Base-by-base conservation (phyloP, 2,329 filamentous ascomycete genomes). In the Neofusicoccum sp. region DNA sequence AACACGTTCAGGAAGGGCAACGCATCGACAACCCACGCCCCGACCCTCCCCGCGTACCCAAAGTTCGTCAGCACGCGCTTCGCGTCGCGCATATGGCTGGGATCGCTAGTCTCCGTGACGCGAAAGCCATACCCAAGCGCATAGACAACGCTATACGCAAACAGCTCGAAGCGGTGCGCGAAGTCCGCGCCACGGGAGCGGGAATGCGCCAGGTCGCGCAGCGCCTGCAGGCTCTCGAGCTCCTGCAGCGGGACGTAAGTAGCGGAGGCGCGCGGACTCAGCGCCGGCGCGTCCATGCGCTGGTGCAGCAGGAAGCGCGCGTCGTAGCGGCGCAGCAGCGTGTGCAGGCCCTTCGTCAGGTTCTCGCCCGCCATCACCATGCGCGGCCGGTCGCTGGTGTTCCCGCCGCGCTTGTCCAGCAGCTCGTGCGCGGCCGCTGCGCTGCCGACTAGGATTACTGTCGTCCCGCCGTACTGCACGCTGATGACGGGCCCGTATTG, bases 371-470 rank as follows among this genome's bases (percentile, higher is more conserved):
- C 82, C 63, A 76, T 79, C 33, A 78, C 73, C 79, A 79, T 80
- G 14, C 79, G 75, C 1, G 82, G 82, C 3, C 47, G 47, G 47
- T 51, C 47, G 0, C 79, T 78, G 65, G 84, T 84, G 47, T 81
- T 75, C n/a, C 76, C 75, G 0, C 79, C 81, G 60, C 47, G 47
- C 26, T 24, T 51, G 31, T 28, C 31, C 8, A 85, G 79, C n/a
- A 85, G 71, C 20, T 84, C 82, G 40, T 79, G 80, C 0, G 82
- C 82, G 1, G 76, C 72, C 71, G 78, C 79, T 0, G 80, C 78
- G 36, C 81, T 79, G 60, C 80, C 79, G 61, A 85, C 75, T 70
- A 71, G 58, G 14, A 76, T 70, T 5, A 74, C 64, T 16, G 66
- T 73, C 4, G 67, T 65, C 5, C 66, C 66, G 6, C 72, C 72